Base-by-base conservation (phyloP, 495 filamentous ascomycete genomes). In the Cenococcum geophilum region DNA sequence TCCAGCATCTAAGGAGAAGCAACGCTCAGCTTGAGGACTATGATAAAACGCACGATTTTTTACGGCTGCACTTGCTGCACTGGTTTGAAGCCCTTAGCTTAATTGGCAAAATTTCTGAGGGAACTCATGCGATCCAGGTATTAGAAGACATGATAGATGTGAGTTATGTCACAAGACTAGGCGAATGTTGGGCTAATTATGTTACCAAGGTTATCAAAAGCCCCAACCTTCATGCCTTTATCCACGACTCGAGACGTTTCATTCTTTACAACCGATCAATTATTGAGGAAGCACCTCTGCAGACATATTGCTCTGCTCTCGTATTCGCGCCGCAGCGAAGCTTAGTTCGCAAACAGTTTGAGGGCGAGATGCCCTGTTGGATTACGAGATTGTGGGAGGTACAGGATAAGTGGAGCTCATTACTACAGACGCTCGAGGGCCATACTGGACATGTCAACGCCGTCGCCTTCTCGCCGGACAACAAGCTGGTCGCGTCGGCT, bases 191-290 rank as follows among this genome's bases (percentile, higher is more conserved):
- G 6, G 6, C 36, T 40, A 40, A 40, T 40, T 40, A 40, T 14
- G 36, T 40, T 40, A 14, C 36, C 6, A 40, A 40, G 36, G 36
- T 14, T 14, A 40, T 8, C 36, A 40, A 40, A 40, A 40, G 36
- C 36, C 37, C 69, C 73, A 37, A 49, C 8, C 20, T 49, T n/a
- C 18, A 51, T 11, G 53, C 3, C 3, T 74, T 76, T 62, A 36
- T 74, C 11, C 50, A 68, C 27, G 75, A 77, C 66, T 68, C 72
- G n/a, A 67, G 53, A 57, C 67, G 74, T 12, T 77, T 77, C 60
- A 63, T 71, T 21, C 62, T 73, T 11, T 60, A 60, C n/a, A 61
- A 68, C 57, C 42, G 49, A 57, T 57, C 37, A 8, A 49, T 66
- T 3, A 60, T 72, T 43, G 66, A 72, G 37, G 34, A 59, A 8